Evolutionary conservation across 768 basidiomycete species (phyloP).

Genomic region (Boletales sp.): DNA sequence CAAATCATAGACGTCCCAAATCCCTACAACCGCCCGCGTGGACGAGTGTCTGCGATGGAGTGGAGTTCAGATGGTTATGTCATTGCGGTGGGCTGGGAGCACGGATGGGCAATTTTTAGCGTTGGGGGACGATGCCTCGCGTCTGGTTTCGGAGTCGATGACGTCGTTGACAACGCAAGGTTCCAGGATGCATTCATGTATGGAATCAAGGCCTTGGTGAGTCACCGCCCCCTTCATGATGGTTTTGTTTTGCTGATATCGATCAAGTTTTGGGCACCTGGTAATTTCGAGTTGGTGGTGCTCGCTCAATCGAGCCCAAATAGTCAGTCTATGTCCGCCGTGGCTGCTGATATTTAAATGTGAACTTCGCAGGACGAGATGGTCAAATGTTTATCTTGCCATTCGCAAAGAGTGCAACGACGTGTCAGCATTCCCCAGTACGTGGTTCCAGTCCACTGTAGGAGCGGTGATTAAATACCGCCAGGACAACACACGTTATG

Average conservation of each 20-base stretch:
- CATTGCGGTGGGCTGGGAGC: slow-evolving; percentile 86
- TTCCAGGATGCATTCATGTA: slow-evolving; percentile 87
- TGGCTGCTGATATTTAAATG: background rate
- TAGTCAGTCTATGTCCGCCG: slow-evolving; percentile 36
- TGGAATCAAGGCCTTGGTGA: slow-evolving; percentile 71
- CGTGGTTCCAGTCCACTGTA: slow-evolving; percentile 24
- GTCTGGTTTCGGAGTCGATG: slow-evolving; percentile 70
- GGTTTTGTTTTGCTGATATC: background rate
- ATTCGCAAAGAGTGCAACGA: slow-evolving; percentile 93
- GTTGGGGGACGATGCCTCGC: slow-evolving; percentile 85
- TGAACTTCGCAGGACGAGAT: slow-evolving; percentile 42
- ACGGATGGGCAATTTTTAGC: slow-evolving; percentile 89
- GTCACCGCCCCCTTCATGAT: slow-evolving; percentile 13
- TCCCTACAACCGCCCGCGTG: slow-evolving; percentile 53
- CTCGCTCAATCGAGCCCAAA: slow-evolving; percentile 54
- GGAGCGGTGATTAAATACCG: slow-evolving; percentile 3
- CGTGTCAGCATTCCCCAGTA: slow-evolving; percentile 88
- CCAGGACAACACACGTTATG: slow-evolving; percentile 94
- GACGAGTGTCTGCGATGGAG: slow-evolving; percentile 64
- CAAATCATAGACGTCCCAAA: slow-evolving; percentile 63
- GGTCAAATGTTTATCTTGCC: slow-evolving; percentile 83
- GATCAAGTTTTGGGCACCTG: slow-evolving; percentile 86
- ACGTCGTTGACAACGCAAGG: slow-evolving; percentile 49
- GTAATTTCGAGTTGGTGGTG: slow-evolving; percentile 85
- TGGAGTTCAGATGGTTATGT: slow-evolving; percentile 98